These are phyloP conservation scores for Paraphaeosphaeria minitans DNA, from an alignment of 2,329 filamentous ascomycete genomes.

Conservation along the genomic window DNA sequence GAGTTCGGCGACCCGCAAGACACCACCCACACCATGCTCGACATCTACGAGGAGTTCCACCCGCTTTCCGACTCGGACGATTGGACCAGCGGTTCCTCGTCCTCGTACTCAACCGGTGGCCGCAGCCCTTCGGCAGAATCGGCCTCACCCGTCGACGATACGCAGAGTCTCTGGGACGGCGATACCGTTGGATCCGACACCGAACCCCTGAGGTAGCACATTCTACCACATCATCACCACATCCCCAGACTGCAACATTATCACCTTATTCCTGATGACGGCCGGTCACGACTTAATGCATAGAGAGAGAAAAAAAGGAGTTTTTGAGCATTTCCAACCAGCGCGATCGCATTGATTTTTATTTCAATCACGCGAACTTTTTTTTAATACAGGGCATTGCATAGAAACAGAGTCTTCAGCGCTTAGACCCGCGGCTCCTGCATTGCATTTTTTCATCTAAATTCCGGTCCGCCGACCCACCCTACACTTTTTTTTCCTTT, in stretches of 20 bases:
- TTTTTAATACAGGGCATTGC: slow-evolving; percentile 18
- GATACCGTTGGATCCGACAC: slow-evolving; percentile 59
- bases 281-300: slow-evolving; percentile 45
- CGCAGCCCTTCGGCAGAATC: slow-evolving; percentile 60
- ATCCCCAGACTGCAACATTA: slow-evolving; percentile 29
- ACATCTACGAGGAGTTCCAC: slow-evolving; percentile 59
- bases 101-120: slow-evolving; percentile 70
- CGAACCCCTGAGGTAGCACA: slow-evolving; percentile 37
- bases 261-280: slow-evolving; percentile 29
- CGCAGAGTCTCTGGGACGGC: slow-evolving; percentile 61
- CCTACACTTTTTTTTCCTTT: background rate
- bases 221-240: slow-evolving; percentile 16
- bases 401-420: slow-evolving; percentile 32
- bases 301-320: slow-evolving; percentile 38
- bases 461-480: background rate
- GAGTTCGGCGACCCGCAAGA: slow-evolving; percentile 73
- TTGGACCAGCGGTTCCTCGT: slow-evolving; percentile 87
- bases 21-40: slow-evolving; percentile 59
- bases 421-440: slow-evolving; percentile 16
- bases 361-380: slow-evolving; percentile 17
- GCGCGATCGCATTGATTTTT: slow-evolving; percentile 28
- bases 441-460: slow-evolving; percentile 19
- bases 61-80: slow-evolving; percentile 74
- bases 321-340: slow-evolving; percentile 45
- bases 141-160: slow-evolving; percentile 61